These are phyloP conservation scores for Ogataea allantospora DNA, from an alignment of 805 yeast species.

Conservation along the genomic window DNA sequence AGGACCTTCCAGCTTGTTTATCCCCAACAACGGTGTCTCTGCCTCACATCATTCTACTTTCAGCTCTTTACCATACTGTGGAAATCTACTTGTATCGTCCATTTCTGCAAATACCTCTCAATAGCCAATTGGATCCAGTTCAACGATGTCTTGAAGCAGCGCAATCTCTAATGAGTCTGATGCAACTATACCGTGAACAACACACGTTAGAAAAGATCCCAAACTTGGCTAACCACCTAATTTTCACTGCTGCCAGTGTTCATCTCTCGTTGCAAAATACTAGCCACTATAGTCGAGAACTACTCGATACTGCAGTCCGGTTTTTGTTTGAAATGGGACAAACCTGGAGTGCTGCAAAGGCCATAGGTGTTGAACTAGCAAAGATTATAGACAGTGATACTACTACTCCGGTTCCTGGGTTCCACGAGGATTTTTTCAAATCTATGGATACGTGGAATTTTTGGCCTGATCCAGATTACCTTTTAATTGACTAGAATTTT, in stretches of 20 bases:
- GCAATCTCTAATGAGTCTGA: neutral
- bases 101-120: neutral
- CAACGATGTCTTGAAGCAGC: neutral
- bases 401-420: neutral
- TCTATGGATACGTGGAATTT: conserved; percentile 4
- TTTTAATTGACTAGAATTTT: too few species aligned
- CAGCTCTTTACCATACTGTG: conserved; percentile 1
- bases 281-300: neutral
- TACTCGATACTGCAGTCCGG: neutral
- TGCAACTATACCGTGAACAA: neutral
- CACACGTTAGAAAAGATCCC: neutral
- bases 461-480: conserved; percentile 1
- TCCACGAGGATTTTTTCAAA: conserved; percentile 2
- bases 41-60: conserved; percentile 3
- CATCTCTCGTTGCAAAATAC: conserved; percentile 1
- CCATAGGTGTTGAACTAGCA: neutral
- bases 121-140: neutral
- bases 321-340: conserved; percentile 1
- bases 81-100: conserved; percentile 4
- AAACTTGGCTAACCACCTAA: conserved; percentile 1
- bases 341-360: conserved; percentile 2
- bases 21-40: neutral
- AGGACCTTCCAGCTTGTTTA: neutral
- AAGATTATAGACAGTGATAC: neutral
- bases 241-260: conserved; percentile 4